phyloP scores from a whole-genome alignment of 202 grass and related monocot species.

The Hordeum pubiflorum region DNA sequence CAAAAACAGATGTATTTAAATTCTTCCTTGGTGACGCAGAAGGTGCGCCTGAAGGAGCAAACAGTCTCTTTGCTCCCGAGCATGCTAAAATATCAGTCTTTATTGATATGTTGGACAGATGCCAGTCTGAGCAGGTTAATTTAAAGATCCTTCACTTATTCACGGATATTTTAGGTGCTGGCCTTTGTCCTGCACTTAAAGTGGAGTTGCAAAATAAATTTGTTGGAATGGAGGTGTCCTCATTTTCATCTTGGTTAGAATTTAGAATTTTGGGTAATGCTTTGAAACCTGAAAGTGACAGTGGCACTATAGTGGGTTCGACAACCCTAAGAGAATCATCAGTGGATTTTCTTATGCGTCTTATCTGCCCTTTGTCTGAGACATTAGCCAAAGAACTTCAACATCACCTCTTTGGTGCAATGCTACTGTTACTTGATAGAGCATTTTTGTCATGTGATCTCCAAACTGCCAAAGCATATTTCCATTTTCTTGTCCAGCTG shows the following conservation, averaged over 20 bases:
- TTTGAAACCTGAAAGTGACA: constrained; percentile 29
- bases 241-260: constrained; percentile 68
- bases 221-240: constrained; percentile 60
- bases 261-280: constrained; percentile 51
- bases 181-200: constrained; percentile 55
- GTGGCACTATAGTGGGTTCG: constrained; percentile 26
- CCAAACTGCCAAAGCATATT: constrained; percentile 72
- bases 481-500: constrained; percentile 70
- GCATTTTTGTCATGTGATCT: constrained; percentile 76
- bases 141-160: constrained; percentile 80
- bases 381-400: constrained; percentile 57
- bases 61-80: constrained; percentile 41
- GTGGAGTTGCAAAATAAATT: constrained; percentile 71
- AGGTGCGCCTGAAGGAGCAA: constrained; percentile 42
- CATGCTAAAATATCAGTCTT: constrained; percentile 61
- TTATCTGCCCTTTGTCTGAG: constrained; percentile 58
- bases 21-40: constrained; percentile 69
- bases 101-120: constrained; percentile 67
- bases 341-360: constrained; percentile 64
- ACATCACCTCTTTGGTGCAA: constrained; percentile 59
- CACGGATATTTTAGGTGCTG: constrained; percentile 57
- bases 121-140: constrained; percentile 64
- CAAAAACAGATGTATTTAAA: constrained; percentile 54
- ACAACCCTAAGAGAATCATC: constrained; percentile 50
- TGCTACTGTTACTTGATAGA: constrained; percentile 68